These are phyloP conservation scores for Suillus paluster DNA, from an alignment of 768 basidiomycete genomes.

Conservation along the genomic window DNA sequence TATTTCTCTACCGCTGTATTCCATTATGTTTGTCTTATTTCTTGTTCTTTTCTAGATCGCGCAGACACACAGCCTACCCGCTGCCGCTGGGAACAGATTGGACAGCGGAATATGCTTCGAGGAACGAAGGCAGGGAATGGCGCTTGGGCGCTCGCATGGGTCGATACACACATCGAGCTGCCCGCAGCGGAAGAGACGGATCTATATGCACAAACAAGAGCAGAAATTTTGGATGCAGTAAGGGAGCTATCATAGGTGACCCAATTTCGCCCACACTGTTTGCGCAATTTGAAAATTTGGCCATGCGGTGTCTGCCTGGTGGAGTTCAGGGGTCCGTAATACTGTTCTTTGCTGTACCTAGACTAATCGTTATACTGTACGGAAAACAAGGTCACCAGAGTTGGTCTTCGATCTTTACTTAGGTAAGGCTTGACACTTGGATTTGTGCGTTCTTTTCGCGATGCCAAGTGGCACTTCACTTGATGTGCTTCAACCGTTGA, in stretches of 20 bases:
- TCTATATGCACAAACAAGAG: constrained; percentile 23
- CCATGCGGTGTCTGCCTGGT: neutral
- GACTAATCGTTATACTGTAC: neutral
- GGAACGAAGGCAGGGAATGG: constrained; percentile 77
- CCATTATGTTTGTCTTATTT: constrained; percentile 5
- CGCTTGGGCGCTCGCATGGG: constrained; percentile 82
- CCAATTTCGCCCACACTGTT: neutral
- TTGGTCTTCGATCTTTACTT: neutral
- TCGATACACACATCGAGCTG: constrained; percentile 58
- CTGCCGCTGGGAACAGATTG: constrained; percentile 61
- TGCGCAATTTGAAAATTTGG: neutral
- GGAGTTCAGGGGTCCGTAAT: neutral
- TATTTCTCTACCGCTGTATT: constrained; percentile 5
- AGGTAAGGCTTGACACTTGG: neutral
- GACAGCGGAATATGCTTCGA: constrained; percentile 59
- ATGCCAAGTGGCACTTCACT: neutral
- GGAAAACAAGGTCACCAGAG: neutral
- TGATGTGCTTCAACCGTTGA: neutral
- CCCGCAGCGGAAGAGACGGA: constrained; percentile 26
- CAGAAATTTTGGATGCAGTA: constrained; percentile 8
- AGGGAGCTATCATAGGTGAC: neutral
- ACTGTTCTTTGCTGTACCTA: neutral
- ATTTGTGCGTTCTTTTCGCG: neutral
- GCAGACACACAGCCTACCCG: constrained; percentile 76
- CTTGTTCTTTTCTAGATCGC: constrained; percentile 54